These are phyloP conservation scores for Melanogaster broomeanus DNA, from an alignment of 768 basidiomycete species.

Conservation along the genomic window DNA sequence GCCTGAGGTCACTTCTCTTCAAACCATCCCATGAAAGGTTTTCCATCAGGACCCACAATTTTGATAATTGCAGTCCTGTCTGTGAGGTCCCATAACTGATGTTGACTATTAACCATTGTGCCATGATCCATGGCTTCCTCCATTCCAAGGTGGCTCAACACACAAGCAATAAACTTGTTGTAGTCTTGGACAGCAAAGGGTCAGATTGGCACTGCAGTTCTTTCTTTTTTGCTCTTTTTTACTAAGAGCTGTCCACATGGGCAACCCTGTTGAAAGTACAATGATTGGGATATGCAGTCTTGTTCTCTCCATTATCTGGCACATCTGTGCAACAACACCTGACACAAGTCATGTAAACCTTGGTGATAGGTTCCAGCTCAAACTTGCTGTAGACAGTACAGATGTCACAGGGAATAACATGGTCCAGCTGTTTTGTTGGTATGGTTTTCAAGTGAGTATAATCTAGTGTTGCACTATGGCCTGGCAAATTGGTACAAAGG, in stretches of 20 bases:
- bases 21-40: conserved; percentile 19
- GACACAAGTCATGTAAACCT: conserved; percentile 25
- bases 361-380: conserved; percentile 17
- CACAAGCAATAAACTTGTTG: conserved; percentile 27
- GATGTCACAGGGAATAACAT: conserved; percentile 11
- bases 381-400: conserved; percentile 17
- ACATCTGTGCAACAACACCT: conserved; percentile 26
- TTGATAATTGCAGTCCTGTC: conserved; percentile 25
- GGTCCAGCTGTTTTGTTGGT: no score
- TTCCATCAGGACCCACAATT: conserved; percentile 27
- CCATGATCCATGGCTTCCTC: conserved; percentile 27
- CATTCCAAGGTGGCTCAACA: conserved; percentile 26
- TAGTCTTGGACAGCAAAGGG: no score
- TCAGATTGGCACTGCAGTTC: conserved; percentile 1
- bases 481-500: no score
- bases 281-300: conserved; percentile 14
- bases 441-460: neutral
- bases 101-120: neutral
- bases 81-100: conserved; percentile 24
- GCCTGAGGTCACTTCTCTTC: conserved; percentile 7
- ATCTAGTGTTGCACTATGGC: conserved; percentile 2
- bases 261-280: conserved; percentile 17
- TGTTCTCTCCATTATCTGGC: neutral
- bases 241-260: conserved; percentile 8
- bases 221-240: neutral